Evolutionary conservation across 2,329 filamentous ascomycete species (phyloP).

Genomic region (Elsinoe batatas): DNA sequence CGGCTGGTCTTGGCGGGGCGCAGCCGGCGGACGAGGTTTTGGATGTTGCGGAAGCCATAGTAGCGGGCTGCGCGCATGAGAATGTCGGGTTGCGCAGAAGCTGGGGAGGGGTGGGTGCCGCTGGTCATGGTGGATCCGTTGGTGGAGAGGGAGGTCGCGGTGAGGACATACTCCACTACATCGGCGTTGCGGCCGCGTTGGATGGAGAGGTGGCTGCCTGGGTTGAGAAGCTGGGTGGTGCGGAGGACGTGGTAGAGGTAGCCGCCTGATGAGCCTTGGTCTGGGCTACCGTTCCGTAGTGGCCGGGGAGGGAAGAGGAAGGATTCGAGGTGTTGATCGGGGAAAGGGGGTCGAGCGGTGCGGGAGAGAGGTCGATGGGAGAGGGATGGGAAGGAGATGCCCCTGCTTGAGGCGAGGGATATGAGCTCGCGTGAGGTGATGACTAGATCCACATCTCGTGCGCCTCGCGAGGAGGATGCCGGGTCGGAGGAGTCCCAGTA

Average conservation of each 20-base stretch:
- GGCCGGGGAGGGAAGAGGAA: conserved; percentile 63
- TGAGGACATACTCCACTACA: conserved; percentile 73
- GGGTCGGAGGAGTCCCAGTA: conserved; percentile 50
- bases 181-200: conserved; percentile 78
- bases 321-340: conserved; percentile 56
- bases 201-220: conserved; percentile 61
- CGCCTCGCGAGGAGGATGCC: conserved; percentile 37
- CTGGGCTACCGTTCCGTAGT: conserved; percentile 33
- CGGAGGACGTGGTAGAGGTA: conserved; percentile 78
- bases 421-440: conserved; percentile 93
- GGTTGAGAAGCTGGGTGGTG: conserved; percentile 59
- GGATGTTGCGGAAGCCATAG: conserved; percentile 97
- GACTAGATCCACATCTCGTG: conserved; percentile 92
- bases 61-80: conserved; percentile 78
- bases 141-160: conserved; percentile 33
- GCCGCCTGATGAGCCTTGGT: conserved; percentile 71
- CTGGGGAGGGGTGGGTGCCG: background rate
- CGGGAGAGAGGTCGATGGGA: conserved; percentile 47
- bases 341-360: conserved; percentile 51
- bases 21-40: conserved; percentile 87
- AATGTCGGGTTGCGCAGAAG: background rate
- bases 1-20: conserved; percentile 71
- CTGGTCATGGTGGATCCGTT: conserved; percentile 24
- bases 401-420: conserved; percentile 73
- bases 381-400: conserved; percentile 64